phyloP scores from a whole-genome alignment of 78 protist species.

The Dictyostelium firmibasis region DNA sequence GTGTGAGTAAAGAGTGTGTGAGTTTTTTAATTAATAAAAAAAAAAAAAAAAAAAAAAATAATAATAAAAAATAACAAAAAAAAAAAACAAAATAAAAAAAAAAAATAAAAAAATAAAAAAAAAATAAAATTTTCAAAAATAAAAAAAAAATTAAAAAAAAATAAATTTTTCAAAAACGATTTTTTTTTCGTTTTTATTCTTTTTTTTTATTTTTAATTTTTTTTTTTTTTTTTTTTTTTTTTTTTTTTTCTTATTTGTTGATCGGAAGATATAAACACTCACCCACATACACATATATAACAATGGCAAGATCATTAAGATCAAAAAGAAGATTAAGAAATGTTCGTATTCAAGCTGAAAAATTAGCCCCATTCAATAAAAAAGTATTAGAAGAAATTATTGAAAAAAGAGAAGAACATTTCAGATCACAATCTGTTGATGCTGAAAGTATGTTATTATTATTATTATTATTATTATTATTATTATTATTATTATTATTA shows the following conservation, averaged over 20 bases:
- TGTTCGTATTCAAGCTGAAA: slow-evolving; percentile 17
- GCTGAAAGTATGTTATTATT: not conserved
- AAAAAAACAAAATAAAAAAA: too few relatives aligned
- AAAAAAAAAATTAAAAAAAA: too few relatives aligned
- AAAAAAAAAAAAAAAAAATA: too few relatives aligned
- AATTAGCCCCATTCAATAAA: not conserved
- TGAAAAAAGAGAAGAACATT: slow-evolving; percentile 20
- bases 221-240: too few relatives aligned
- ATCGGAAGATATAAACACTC: not conserved
- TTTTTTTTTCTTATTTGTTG: not conserved
- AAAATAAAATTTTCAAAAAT: too few relatives aligned
- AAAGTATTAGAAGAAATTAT: slow-evolving; percentile 20
- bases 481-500: too few relatives aligned
- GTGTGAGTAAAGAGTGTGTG: not conserved
- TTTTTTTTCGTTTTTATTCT: too few relatives aligned
- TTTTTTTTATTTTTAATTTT: too few relatives aligned
- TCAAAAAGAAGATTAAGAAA: slow-evolving; percentile 39
- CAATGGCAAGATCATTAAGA: slow-evolving; percentile 42
- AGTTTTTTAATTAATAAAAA: not conserved
- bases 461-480: not conserved
- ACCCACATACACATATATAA: not conserved
- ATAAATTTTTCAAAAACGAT: too few relatives aligned
- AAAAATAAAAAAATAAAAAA: too few relatives aligned
- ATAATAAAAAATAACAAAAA: too few relatives aligned
- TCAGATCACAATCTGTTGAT: not conserved